phyloP scores from a whole-genome alignment of 2,329 filamentous ascomycete genomes.

The Pseudogymnoascus sp. region DNA sequence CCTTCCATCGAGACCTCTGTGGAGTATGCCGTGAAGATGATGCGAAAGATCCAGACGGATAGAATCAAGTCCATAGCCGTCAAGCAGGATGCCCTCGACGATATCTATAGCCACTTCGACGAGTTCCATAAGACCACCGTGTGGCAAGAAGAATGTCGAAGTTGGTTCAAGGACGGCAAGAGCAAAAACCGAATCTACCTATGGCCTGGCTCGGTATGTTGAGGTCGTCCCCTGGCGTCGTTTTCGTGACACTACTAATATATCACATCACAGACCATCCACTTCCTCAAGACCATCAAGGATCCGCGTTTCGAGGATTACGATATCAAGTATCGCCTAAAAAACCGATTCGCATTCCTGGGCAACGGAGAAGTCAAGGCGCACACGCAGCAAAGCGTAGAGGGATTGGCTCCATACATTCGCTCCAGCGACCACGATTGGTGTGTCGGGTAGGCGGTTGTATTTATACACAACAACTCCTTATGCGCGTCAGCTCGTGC shows the following conservation, averaged over 20 bases:
- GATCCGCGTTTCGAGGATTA: conserved; percentile 36
- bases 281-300: conserved; percentile 34
- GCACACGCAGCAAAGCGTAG: conserved; percentile 31
- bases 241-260: neutral
- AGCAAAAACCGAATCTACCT: conserved; percentile 35
- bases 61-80: conserved; percentile 28
- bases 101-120: conserved; percentile 34
- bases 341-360: conserved; percentile 33
- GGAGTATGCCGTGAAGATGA: conserved; percentile 28
- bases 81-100: conserved; percentile 29
- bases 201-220: conserved; percentile 41
- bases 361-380: conserved; percentile 39
- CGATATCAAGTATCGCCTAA: conserved; percentile 32
- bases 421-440: conserved; percentile 37
- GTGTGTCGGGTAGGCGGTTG: conserved; percentile 32
- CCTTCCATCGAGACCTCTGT: conserved; percentile 29
- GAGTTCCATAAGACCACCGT: conserved; percentile 36
- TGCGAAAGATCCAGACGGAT: conserved; percentile 26
- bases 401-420: conserved; percentile 37
- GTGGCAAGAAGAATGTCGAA: conserved; percentile 32
- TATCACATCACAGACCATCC: conserved; percentile 33
- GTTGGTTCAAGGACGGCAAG: conserved; percentile 39
- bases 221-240: neutral
- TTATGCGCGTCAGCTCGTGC: neutral
- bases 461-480: neutral